Evolutionary conservation across 1,139 yeast genomes (phyloP), one percentile per base, ranked within the genome.

Genomic region (Hansenula lynferdii): DNA sequence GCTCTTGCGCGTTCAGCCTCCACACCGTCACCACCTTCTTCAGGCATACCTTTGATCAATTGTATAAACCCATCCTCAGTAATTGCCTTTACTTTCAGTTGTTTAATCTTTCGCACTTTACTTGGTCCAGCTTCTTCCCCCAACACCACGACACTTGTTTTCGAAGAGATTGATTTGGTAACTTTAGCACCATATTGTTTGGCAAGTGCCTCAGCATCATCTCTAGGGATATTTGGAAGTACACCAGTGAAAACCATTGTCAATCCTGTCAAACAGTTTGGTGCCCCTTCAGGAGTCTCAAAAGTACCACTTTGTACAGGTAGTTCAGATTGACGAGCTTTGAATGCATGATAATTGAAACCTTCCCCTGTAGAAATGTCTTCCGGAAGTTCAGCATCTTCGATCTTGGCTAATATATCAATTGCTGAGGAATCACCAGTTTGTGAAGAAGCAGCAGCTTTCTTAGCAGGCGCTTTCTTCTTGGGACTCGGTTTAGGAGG

Each of bases 91-190:
- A 86, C 76, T 10, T 76, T 74, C 47, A 81, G 65, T 39, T 77
- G 74, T 51, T 77, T 81, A 51, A 94, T 92, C 54, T 83, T 86
- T 50, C 79, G 77, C 35, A 92, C 78, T 61, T 92, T 92, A n/a
- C 89, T 80, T 2, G 98, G 97, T 0, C 99, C 99, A 1, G 98
- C 98, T 50, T 92, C 97, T 37, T 77, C 87, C 7, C 99, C 99
- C 23, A 94, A 70, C 2, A 92, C 97, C 6, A 92, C 96, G 34
- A 89, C 70, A 27, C 87, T 77, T 0, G 98, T 94, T 54, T 83
- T 85, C 17, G 87, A 80, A 38, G 94, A 85, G 23, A 92, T 84
- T 0, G 96, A 76, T 47, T 86, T 78, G 2, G 96, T 86, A 11
- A 90, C 96, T 53, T 82, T 82, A n/a, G 96, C 99, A 14, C 98